phyloP scores from a whole-genome alignment of 2,329 filamentous ascomycete species.

The Aspergillus fructus region DNA sequence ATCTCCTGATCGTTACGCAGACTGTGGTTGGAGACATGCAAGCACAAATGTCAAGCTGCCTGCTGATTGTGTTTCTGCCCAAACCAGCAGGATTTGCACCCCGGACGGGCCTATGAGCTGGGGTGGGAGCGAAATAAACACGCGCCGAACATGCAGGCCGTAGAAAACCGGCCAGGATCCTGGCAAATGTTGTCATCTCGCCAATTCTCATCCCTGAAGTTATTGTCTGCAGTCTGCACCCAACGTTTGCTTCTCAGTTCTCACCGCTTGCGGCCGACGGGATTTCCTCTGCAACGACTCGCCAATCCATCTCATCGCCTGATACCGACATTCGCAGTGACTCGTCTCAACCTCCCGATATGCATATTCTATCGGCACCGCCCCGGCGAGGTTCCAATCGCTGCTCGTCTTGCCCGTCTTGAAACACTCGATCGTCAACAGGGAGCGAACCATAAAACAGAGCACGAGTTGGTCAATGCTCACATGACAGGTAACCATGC shows the following conservation, averaged over 20 bases:
- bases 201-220: not conserved
- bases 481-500: slow-evolving; percentile 21
- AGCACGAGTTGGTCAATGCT: slow-evolving; percentile 12
- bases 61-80: slow-evolving; percentile 24
- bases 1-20: slow-evolving; percentile 3
- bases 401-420: slow-evolving; percentile 1
- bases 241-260: slow-evolving; percentile 15
- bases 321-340: slow-evolving; percentile 4
- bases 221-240: slow-evolving; percentile 15
- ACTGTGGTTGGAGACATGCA: slow-evolving; percentile 11
- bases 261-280: slow-evolving; percentile 17
- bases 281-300: not conserved
- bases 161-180: slow-evolving; percentile 14
- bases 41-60: slow-evolving; percentile 9
- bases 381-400: not conserved
- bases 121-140: slow-evolving; percentile 14
- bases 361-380: not conserved
- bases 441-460: not conserved
- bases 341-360: slow-evolving; percentile 3
- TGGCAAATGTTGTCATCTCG: slow-evolving; percentile 16
- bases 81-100: slow-evolving; percentile 16
- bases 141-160: slow-evolving; percentile 15
- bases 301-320: not conserved
- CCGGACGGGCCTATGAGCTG: slow-evolving; percentile 12
- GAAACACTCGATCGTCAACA: slow-evolving; percentile 7